Base-by-base conservation (phyloP, 768 basidiomycete genomes). In the Auricularia sp. region DNA sequence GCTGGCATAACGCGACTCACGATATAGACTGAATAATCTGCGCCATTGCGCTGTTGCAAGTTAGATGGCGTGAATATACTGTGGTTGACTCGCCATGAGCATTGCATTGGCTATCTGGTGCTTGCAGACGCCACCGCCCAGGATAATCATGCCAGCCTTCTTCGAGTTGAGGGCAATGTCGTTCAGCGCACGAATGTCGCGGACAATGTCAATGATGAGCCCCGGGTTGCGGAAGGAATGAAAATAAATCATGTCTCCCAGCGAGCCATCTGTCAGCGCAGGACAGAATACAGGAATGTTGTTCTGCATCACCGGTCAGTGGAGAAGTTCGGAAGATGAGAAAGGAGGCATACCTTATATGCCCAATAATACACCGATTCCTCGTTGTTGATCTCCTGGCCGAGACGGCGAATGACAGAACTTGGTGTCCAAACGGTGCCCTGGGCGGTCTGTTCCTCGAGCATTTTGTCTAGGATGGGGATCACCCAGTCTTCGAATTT, bases 51-150 rank as follows among this genome's bases (percentile, higher is more conserved):
- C 97, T 98, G 72, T 29, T 35, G 60, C 6, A 64, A 65, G 29
- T 66, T 43, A 56, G 18, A 21, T 10, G 47, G 64, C 21, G 65
- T 67, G 29, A 35, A 14, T 34, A 59, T 16, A 8, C 54, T 56
- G 23, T 3, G 61, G 43, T 35, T 44, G 29, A 68, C 83, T 76
- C 75, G 98, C 96, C 72, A 99, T 97, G 29, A 99, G 79, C 97
- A 99, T 98, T 1, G 96, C 94, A 72, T 99, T 99, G n/a, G 96
- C 96, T 64, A 99, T 97, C 72, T 99, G 97, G 73, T 99, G 97
- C 74, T 99, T 99, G 79, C 95, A 98, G 10, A 99, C 94, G 1
- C 97, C 97, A 2, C 97, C 97, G 7, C 97, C 97, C 12, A 98
- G 84, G 62, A 99, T 86, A 69, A 99, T 93, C 95, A 98, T 98